Percentiles rank a stretch among this genome's conserved stretches.
Evolutionary conservation across 2,329 filamentous ascomycete genomes (phyloP).

Genomic region (Alternaria infectoria): DNA sequence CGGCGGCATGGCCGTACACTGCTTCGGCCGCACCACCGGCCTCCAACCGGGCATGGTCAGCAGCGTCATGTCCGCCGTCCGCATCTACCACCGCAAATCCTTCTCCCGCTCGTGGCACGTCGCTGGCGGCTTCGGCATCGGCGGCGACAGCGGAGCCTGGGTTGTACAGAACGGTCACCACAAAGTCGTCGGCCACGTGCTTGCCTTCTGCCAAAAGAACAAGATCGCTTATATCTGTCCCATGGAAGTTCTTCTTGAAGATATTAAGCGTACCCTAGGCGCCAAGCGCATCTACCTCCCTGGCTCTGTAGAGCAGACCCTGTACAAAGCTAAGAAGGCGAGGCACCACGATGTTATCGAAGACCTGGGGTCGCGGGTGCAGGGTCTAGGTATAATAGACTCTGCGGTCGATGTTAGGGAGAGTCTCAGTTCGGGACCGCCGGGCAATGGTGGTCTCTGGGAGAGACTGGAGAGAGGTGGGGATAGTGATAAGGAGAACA

Average conservation of each 20-base stretch:
- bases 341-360: conserved; percentile 17
- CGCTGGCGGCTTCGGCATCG: conserved; percentile 69
- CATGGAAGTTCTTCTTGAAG: conserved; percentile 87
- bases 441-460: background rate
- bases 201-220: conserved; percentile 84
- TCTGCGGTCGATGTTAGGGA: conserved; percentile 28
- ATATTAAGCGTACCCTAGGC: conserved; percentile 80
- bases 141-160: conserved; percentile 93
- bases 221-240: conserved; percentile 90
- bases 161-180: conserved; percentile 81
- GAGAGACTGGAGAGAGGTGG: background rate
- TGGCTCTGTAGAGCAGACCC: conserved; percentile 52
- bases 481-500: background rate
- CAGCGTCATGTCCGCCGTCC: conserved; percentile 80
- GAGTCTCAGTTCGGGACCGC: background rate
- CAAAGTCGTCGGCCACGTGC: conserved; percentile 83
- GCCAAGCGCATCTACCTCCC: conserved; percentile 75
- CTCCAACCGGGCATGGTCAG: conserved; percentile 80
- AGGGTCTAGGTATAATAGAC: conserved; percentile 41
- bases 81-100: conserved; percentile 82
- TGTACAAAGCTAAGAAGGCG: conserved; percentile 16
- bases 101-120: conserved; percentile 76
- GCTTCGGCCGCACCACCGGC: conserved; percentile 85
- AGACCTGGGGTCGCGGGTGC: conserved; percentile 34
- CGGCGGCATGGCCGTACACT: conserved; percentile 81